Percentiles rank a stretch among this genome's conserved stretches.
Conservation (phyloP, 495 filamentous ascomycete species). For the Melanomma pulvis-pyrius region DNA sequence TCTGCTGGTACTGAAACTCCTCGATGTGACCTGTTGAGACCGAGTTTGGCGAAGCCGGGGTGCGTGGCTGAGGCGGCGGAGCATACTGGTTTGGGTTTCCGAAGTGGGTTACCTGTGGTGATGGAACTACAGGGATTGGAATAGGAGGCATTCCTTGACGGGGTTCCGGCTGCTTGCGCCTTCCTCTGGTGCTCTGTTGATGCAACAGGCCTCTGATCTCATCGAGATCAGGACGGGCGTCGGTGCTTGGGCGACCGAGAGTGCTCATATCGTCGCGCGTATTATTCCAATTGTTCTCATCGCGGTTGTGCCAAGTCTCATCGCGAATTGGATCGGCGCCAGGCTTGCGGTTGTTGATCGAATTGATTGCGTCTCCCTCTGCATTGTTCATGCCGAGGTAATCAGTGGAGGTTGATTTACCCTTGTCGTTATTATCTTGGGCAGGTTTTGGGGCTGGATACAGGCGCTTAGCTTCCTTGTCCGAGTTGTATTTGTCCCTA, state of each 20-base stretch:
- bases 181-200: slow-evolving; percentile 33
- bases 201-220: slow-evolving; percentile 34
- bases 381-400: slow-evolving; percentile 36
- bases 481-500: slow-evolving; percentile 60
- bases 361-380: slow-evolving; percentile 51
- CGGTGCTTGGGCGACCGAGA: slow-evolving; percentile 38
- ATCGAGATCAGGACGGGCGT: slow-evolving; percentile 32
- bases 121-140: slow-evolving; percentile 28
- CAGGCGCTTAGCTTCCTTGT: slow-evolving; percentile 66
- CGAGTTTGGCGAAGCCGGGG: slow-evolving; percentile 23
- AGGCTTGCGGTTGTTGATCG: slow-evolving; percentile 50
- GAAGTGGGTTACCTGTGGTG: background rate
- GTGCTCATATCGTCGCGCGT: slow-evolving; percentile 37
- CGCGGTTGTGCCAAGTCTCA: slow-evolving; percentile 40
- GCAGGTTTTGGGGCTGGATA: slow-evolving; percentile 53
- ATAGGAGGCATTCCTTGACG: slow-evolving; percentile 35
- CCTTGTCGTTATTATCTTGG: slow-evolving; percentile 12
- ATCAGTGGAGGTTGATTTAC: slow-evolving; percentile 39
- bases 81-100: slow-evolving; percentile 22
- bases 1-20: slow-evolving; percentile 32
- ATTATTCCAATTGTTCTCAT: background rate
- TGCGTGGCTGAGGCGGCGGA: slow-evolving; percentile 7
- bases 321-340: slow-evolving; percentile 49
- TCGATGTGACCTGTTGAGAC: slow-evolving; percentile 25
- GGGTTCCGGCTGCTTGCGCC: slow-evolving; percentile 26